phyloP scores from a whole-genome alignment of 257 asterid genomes.

The Fraxinus cuspidata region DNA sequence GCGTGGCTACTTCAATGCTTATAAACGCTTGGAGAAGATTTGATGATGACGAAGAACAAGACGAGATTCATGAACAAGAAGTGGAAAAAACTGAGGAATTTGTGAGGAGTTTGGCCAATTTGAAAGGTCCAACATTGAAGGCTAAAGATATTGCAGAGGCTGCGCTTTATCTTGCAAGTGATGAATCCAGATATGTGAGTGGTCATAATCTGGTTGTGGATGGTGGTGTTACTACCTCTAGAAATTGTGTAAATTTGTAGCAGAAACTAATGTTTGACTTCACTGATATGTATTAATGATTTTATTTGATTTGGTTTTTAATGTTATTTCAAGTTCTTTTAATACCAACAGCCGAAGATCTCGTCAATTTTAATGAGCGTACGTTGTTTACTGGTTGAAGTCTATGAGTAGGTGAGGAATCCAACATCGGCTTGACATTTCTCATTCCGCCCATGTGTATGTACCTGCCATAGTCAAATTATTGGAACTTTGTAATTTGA shows the following conservation, averaged over 20 bases:
- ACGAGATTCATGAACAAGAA: conserved; percentile 35
- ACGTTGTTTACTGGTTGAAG: background rate
- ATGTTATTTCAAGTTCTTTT: background rate
- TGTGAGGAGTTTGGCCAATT: conserved; percentile 58
- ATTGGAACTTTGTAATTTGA: too few species aligned
- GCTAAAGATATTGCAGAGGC: conserved; percentile 59
- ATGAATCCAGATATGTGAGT: conserved; percentile 62
- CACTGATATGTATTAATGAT: background rate
- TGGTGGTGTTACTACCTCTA: conserved; percentile 61
- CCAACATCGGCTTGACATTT: background rate
- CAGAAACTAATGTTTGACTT: background rate
- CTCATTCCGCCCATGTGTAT: background rate
- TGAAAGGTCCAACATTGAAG: conserved; percentile 53
- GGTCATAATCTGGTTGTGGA: conserved; percentile 71
- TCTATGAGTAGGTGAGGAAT: background rate
- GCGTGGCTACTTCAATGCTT: conserved; percentile 89
- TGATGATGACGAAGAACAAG: conserved; percentile 24
- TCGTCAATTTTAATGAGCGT: background rate
- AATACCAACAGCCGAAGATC: background rate
- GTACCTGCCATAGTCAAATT: background rate
- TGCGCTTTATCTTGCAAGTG: conserved; percentile 56
- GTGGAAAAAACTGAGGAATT: conserved; percentile 71
- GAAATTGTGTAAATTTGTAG: conserved; percentile 53
- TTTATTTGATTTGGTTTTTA: background rate
- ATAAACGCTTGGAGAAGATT: conserved; percentile 62